Base-by-base conservation (phyloP, 176 grass and related monocot genomes). In the Aegilops bicornis region DNA sequence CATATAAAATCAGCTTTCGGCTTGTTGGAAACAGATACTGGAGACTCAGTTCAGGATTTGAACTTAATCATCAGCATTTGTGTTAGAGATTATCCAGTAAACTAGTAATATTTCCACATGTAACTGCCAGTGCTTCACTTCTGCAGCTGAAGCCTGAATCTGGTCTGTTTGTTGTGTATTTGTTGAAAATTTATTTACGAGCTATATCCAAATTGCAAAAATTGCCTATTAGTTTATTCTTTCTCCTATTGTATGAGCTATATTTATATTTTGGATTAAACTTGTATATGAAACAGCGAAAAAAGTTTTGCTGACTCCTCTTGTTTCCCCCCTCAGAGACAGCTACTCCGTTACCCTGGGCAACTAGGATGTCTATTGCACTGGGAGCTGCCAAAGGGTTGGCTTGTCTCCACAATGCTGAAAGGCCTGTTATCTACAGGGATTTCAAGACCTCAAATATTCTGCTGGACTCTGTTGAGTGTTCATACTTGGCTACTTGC, bases 391-490 rank as follows among this genome's bases (percentile, higher is more conserved):
- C 97, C 78, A 96, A 99, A 91, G 97, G 97, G 8, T 80, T 99
- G 40, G 97, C 97, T 83, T 96, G 95, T 71, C 97, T 99, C 63
- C 97, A 99, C 81, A 94, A 94, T 79, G 90, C 97, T 35, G 92
- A 96, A 92, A 96, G 85, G 80, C 92, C 94, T 37, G 89, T 99
- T 66, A 99, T 99, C 81, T 99, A 99, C 82, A 90, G 97, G 60
- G 97, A 99, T 91, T 99, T 99, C 77, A 99, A 99, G 88, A 99
- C 97, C 77, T 99, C 97, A 83, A 99, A 99, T 90, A 99, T 99
- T 86, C 93, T 99, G 73, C 85, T 99, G 68, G 97, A 99, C 84
- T 99, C 97, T 78, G 97, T 96, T 86, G 43, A 86, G 83, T 96
- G 63, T 82, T 84, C 50, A 54, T 19, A 54, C 50, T 54, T 54